These are phyloP conservation scores for Chlamydomonas applanata DNA, from an alignment of 139 green algal species.

Conservation along the genomic window DNA sequence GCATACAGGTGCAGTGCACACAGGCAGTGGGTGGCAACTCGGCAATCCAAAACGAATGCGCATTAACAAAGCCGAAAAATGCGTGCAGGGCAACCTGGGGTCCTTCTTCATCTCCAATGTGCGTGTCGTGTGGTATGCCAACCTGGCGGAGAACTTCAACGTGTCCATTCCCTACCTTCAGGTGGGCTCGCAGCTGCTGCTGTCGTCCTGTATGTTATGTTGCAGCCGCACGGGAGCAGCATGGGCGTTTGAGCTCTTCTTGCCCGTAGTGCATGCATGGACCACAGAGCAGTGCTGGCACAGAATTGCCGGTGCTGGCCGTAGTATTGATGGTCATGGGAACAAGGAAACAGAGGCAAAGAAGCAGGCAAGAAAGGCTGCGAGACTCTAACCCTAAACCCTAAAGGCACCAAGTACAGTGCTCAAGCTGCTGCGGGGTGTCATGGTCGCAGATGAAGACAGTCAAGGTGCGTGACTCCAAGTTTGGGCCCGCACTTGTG, in stretches of 20 bases:
- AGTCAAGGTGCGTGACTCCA: conserved; percentile 62
- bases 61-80: background rate
- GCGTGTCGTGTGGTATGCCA: conserved; percentile 71
- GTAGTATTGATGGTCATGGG: too few species aligned
- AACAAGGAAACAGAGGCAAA: too few species aligned
- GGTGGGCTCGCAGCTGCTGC: conserved; percentile 22
- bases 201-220: background rate
- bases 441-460: conserved; percentile 43
- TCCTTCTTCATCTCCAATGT: conserved; percentile 77
- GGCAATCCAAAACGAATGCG: too few species aligned
- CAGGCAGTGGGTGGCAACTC: background rate
- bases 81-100: conserved; percentile 64
- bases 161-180: conserved; percentile 75
- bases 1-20: background rate
- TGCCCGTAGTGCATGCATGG: too few species aligned
- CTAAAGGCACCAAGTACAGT: too few species aligned
- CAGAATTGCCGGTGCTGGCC: too few species aligned
- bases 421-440: background rate
- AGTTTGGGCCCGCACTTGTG: conserved; percentile 76
- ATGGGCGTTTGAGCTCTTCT: too few species aligned
- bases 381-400: too few species aligned
- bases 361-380: too few species aligned
- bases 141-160: conserved; percentile 68
- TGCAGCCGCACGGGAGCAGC: too few species aligned
- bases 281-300: too few species aligned